Conservation (phyloP, 2,329 filamentous ascomycete genomes). For the Colletotrichum sp. region DNA sequence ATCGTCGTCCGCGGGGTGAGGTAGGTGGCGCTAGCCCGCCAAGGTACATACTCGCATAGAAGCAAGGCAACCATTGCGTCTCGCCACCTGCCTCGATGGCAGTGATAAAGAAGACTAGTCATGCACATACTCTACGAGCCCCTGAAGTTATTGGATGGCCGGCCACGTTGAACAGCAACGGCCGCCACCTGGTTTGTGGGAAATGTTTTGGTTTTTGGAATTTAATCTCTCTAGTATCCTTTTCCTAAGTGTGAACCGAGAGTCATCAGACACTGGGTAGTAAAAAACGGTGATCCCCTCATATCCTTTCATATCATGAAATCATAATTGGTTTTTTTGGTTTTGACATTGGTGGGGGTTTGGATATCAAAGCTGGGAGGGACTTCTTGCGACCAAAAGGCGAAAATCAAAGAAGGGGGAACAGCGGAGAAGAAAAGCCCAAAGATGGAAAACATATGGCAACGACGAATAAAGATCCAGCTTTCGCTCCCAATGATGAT, state of each 20-base stretch:
- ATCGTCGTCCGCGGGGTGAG: constrained; percentile 6
- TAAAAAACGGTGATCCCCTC: neutral
- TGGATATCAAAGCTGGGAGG: constrained; percentile 5
- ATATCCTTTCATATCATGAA: constrained; percentile 15
- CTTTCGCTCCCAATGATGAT: neutral
- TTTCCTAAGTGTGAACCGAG: neutral
- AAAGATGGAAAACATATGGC: neutral
- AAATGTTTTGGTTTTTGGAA: neutral
- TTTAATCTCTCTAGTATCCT: neutral
- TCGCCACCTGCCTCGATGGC: neutral
- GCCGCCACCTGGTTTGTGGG: neutral
- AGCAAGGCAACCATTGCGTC: neutral
- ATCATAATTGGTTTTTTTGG: constrained; percentile 4
- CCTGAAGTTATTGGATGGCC: neutral
- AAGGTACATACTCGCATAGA: neutral
- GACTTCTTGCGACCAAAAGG: neutral
- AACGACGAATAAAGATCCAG: neutral
- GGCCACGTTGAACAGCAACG: neutral
- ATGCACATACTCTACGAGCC: neutral
- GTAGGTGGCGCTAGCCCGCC: constrained; percentile 8
- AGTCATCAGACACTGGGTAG: neutral
- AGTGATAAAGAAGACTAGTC: neutral
- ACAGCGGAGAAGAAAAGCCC: neutral
- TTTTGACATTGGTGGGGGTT: neutral
- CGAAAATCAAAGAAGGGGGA: neutral